These are phyloP conservation scores for Diplodia corticola DNA, from an alignment of 2,329 filamentous ascomycete genomes.

Conservation along the genomic window DNA sequence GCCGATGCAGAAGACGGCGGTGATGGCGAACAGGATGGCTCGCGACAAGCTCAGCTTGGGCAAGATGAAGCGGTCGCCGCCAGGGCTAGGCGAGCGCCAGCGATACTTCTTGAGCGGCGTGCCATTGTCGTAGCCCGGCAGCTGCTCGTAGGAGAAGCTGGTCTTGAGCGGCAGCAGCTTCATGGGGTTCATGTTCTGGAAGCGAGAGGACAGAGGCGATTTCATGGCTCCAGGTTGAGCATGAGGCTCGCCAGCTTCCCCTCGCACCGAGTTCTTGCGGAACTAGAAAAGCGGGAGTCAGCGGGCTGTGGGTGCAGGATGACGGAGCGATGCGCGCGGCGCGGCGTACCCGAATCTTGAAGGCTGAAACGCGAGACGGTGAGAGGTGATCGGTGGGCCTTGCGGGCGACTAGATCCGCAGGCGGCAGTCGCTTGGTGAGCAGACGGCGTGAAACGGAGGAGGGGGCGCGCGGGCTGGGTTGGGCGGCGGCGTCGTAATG, in stretches of 20 bases:
- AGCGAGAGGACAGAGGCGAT: slow-evolving; percentile 25
- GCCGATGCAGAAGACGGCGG: slow-evolving; percentile 41
- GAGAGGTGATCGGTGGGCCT: slow-evolving; percentile 25
- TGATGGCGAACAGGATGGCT: slow-evolving; percentile 43
- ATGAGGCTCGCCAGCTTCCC: slow-evolving; percentile 27
- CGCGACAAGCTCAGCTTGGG: slow-evolving; percentile 42
- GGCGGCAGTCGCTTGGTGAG: slow-evolving; percentile 24
- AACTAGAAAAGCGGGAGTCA: slow-evolving; percentile 13
- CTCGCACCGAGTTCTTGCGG: slow-evolving; percentile 24
- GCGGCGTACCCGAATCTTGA: slow-evolving; percentile 23
- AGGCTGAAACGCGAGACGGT: slow-evolving; percentile 25
- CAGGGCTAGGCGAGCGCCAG: slow-evolving; percentile 41
- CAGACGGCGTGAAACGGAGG: slow-evolving; percentile 20
- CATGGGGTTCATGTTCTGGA: slow-evolving; percentile 47
- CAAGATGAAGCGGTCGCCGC: slow-evolving; percentile 27
- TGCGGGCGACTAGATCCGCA: slow-evolving; percentile 24
- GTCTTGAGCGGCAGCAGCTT: slow-evolving; percentile 45
- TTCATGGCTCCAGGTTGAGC: slow-evolving; percentile 24
- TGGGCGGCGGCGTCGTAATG: slow-evolving; percentile 22
- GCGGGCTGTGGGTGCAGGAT: background rate
- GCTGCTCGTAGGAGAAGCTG: slow-evolving; percentile 49
- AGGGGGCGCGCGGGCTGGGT: slow-evolving; percentile 17
- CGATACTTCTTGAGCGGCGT: slow-evolving; percentile 39
- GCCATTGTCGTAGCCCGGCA: slow-evolving; percentile 44
- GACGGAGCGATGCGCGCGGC: slow-evolving; percentile 5